These are phyloP conservation scores for Cutaneotrichosporon sp. DNA, from an alignment of 1,284 basidiomycete genomes.

Conservation along the genomic window DNA sequence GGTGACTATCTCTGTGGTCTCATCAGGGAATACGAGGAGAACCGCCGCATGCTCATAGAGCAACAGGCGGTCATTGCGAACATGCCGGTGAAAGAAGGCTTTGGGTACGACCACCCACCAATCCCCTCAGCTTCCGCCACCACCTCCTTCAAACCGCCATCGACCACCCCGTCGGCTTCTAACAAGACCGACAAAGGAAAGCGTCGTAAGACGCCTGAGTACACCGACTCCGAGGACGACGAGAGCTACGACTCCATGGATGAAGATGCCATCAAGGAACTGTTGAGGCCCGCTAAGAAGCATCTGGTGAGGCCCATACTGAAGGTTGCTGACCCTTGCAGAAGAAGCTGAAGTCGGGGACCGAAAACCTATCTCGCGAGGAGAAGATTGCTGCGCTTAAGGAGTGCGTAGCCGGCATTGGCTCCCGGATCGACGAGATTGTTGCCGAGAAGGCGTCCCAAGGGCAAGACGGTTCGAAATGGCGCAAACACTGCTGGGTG, in stretches of 20 bases:
- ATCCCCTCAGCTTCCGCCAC: slow-evolving; percentile 22
- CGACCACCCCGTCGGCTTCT: background rate
- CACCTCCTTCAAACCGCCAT: background rate
- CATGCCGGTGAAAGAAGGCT: slow-evolving; percentile 49
- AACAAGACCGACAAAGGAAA: slow-evolving; percentile 64
- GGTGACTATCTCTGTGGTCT: slow-evolving; percentile 87
- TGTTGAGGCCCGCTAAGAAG: slow-evolving; percentile 93
- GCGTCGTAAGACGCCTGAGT: slow-evolving; percentile 82
- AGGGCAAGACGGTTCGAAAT: slow-evolving; percentile 76
- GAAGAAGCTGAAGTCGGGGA: slow-evolving; percentile 92
- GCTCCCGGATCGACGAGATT: slow-evolving; percentile 83
- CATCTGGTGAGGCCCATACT: slow-evolving; percentile 67
- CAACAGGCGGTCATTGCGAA: slow-evolving; percentile 58
- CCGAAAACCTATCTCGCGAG: slow-evolving; percentile 86
- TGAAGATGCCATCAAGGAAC: slow-evolving; percentile 89
- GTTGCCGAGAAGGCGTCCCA: slow-evolving; percentile 71
- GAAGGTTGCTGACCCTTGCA: slow-evolving; percentile 44
- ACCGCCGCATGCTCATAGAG: slow-evolving; percentile 66
- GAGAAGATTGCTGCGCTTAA: slow-evolving; percentile 95
- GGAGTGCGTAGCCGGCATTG: slow-evolving; percentile 91
- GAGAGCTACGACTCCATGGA: slow-evolving; percentile 84
- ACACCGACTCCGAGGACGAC: slow-evolving; percentile 85
- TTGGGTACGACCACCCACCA: slow-evolving; percentile 44
- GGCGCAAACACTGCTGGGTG: slow-evolving; percentile 95
- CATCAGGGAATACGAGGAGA: slow-evolving; percentile 89